Base-by-base conservation (phyloP, 1,139 yeast species). In the Yamadazyma sp. region DNA sequence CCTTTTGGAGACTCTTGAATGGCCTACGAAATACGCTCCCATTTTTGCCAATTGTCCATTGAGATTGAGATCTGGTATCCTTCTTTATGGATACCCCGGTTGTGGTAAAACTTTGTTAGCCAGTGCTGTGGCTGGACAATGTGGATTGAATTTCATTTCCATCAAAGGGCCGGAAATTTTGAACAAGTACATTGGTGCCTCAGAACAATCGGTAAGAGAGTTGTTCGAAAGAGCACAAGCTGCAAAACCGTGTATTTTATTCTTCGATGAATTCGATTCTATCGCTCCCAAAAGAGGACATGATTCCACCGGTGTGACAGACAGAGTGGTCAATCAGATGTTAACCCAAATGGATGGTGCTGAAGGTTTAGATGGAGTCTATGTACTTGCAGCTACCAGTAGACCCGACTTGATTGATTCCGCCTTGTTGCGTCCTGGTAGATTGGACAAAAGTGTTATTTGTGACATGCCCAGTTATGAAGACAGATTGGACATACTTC, bases 301-400 rank as follows among this genome's bases (percentile, higher is more conserved):
- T 56, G 98, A 92, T 56, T 87, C 96, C 2, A 91, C 98, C 0
- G 98, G 98, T 45, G 98, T 92, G 4, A 92, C 98, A 1, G 98
- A 92, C 59, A 77, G 98, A 55, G 97, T 92, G 31, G 98, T 92
- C 30, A 94, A 94, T 62, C 98, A 92, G 59, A 79, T 92, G 82
- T 77, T 92, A 55, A 92, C 98, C 0, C 98, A 94, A 59, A 89
- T 92, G 96, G 99, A 92, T 63, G 99, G 99, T 66, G 98, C 98
- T 1, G 98, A 92, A 61, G 98, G 98, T 0, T 69, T 91, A 27
- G 97, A 91, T 54, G 98, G 98, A 1, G 98, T 94, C 3, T 92
- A 92, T 56, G 96, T 94, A 1, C 69, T 92, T 24, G 98, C 98
- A 0, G 98, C 98, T 1, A 94, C 98, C 0, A 82, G 92, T 53